phyloP scores from a whole-genome alignment of 495 filamentous ascomycete species.

The Penicillium parvum region DNA sequence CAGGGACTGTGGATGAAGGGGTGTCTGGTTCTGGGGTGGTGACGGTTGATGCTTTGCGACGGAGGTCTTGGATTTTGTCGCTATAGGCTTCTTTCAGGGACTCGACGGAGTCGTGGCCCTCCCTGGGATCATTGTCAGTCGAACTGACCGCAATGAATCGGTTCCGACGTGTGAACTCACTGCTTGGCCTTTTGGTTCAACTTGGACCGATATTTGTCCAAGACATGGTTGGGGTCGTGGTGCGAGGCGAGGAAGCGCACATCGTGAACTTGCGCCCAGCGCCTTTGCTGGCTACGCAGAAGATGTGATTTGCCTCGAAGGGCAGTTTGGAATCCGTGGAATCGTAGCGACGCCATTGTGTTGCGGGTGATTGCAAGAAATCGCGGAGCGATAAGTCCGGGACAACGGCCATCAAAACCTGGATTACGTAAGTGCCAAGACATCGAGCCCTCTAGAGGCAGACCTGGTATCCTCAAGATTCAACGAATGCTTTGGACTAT shows the following conservation, averaged over 20 bases:
- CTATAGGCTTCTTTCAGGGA: slow-evolving; percentile 77
- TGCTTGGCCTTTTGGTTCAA: slow-evolving; percentile 77
- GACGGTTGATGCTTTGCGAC: slow-evolving; percentile 56
- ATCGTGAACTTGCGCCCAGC: slow-evolving; percentile 91
- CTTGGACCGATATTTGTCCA: slow-evolving; percentile 84
- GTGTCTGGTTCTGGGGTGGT: slow-evolving; percentile 45
- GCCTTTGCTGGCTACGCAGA: slow-evolving; percentile 54
- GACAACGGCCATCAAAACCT: no score
- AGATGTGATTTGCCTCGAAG: slow-evolving; percentile 26
- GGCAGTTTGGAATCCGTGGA: slow-evolving; percentile 29
- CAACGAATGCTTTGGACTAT: no score
- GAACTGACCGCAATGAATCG: background rate
- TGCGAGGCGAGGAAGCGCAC: slow-evolving; percentile 80
- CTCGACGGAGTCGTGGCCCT: slow-evolving; percentile 69
- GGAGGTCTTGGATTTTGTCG: slow-evolving; percentile 68
- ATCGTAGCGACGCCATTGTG: slow-evolving; percentile 37
- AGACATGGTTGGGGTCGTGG: slow-evolving; percentile 54
- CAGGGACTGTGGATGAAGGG: slow-evolving; percentile 7
- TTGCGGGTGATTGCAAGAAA: no score
- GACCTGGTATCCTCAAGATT: no score
- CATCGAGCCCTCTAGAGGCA: no score
- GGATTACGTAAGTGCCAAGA: no score
- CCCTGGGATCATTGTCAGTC: slow-evolving; percentile 32
- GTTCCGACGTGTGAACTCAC: slow-evolving; percentile 36
- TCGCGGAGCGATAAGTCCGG: no score